Evolutionary conservation across 192 early-diverging fungal species (phyloP).

Genomic region (Podila epicladia): DNA sequence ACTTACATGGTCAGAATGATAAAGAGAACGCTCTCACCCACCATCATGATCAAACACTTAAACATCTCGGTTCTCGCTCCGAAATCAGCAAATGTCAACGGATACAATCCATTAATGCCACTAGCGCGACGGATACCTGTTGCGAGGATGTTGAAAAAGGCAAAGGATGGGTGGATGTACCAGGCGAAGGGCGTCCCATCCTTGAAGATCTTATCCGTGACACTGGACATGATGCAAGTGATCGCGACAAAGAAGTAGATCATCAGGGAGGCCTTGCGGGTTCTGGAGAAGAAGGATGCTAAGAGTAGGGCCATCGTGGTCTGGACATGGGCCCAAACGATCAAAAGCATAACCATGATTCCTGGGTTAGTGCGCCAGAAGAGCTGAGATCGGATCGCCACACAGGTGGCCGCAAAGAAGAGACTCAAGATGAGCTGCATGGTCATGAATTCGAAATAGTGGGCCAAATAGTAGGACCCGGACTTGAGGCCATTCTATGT

Average conservation of each 20-base stretch:
- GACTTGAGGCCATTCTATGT: slow-evolving; percentile 45
- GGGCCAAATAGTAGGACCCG: slow-evolving; percentile 17
- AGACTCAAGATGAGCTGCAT: slow-evolving; percentile 44
- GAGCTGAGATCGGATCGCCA: slow-evolving; percentile 23
- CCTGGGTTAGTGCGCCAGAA: slow-evolving; percentile 18
- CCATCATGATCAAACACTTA: slow-evolving; percentile 18
- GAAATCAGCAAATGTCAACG: slow-evolving; percentile 20
- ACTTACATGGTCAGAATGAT: slow-evolving; percentile 38
- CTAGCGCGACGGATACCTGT: slow-evolving; percentile 9
- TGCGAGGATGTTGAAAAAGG: slow-evolving; percentile 34
- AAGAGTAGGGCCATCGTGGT: slow-evolving; percentile 17
- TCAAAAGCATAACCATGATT: slow-evolving; percentile 16
- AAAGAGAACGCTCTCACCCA: slow-evolving; percentile 32
- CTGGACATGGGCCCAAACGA: slow-evolving; percentile 44
- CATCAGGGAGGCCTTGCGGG: slow-evolving; percentile 27
- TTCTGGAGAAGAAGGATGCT: slow-evolving; percentile 29
- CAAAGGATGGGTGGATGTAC: slow-evolving; percentile 40
- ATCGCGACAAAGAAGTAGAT: slow-evolving; percentile 45
- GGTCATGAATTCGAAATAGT: slow-evolving; percentile 39
- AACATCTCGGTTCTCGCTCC: slow-evolving; percentile 13
- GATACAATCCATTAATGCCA: slow-evolving; percentile 25
- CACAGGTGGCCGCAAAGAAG: slow-evolving; percentile 24
- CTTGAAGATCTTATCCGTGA: slow-evolving; percentile 17
- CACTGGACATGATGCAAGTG: slow-evolving; percentile 30
- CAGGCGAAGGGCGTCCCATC: slow-evolving; percentile 24